Evolutionary conservation across 345 rosid genomes (phyloP), one percentile per base, ranked within the genome.

Genomic region (Passiflora organensis): DNA sequence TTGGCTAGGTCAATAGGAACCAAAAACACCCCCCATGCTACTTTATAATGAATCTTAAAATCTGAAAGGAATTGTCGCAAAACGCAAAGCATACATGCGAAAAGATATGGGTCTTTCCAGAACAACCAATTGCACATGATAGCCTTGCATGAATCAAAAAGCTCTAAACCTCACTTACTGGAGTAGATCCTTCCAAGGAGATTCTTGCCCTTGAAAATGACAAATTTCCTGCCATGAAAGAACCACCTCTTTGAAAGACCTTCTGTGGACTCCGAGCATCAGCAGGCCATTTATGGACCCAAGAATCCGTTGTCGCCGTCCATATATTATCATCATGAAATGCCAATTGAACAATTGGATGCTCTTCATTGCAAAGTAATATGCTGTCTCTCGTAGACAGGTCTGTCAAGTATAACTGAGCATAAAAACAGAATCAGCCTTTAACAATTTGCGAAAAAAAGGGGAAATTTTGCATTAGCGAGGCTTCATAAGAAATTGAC

Each of bases 161-260:
- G 16, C 45, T 8, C 21, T 20, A 25, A 52, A 44, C 43, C 62
- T 51, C 60, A 75, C 96, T 82, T 81, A 94, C 99, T 1, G 85
- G 95, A 20, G 80, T 82, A 58, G 85, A 79, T 69, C 97, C 99
- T 81, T 94, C 99, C 58, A 94, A 74, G 32, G 99, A 94, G 59
- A 85, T 87, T 72, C 97, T 83, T 55, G 97, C 93, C 79, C 99
- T 89, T 32, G 95, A 79, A 76, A 89, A 94, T 24, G 97, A 89
- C 65, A 89, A 78, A 63, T 89, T 94, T 67, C 99, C 99, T 59
- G 97, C 97, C 76, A 94, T 78, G 71, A 94, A 94, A 36, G 99
- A 85, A 65, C 95, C 95, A 32, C 96, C 97, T 72, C 75, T 83
- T 66, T 85, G 77, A 69, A 94, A 87, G 62, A 80, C 71, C 69